phyloP scores from a whole-genome alignment of 306 rosid genomes.

The Urtica urens region DNA sequence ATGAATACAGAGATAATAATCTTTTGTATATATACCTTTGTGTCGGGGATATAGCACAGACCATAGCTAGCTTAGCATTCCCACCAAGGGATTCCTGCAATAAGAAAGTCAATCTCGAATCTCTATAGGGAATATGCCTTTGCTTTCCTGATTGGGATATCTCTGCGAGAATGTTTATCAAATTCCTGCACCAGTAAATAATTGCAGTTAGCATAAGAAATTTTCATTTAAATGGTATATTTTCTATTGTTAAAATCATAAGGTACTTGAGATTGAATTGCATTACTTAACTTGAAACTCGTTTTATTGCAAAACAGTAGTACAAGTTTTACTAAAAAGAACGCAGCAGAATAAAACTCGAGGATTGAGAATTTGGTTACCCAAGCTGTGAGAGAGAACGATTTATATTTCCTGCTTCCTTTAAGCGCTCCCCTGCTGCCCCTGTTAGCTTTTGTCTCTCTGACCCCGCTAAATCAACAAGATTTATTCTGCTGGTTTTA shows the following conservation, averaged over 20 bases:
- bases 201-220: conserved; percentile 11
- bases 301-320: neutral
- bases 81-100: conserved; percentile 99
- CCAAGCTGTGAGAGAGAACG: conserved; percentile 99
- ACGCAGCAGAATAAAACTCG: neutral
- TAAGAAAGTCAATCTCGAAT: conserved; percentile 87
- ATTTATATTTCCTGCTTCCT: conserved; percentile 97
- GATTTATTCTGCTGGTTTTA: conserved; percentile 93
- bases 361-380: conserved; percentile 35
- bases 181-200: conserved; percentile 58
- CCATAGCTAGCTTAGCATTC: conserved; percentile 98
- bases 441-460: conserved; percentile 87
- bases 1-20: conserved; percentile 8
- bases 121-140: conserved; percentile 96
- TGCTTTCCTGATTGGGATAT: conserved; percentile 96
- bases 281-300: neutral
- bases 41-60: conserved; percentile 95
- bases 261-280: neutral
- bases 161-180: conserved; percentile 98
- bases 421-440: conserved; percentile 96
- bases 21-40: conserved; percentile 45
- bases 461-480: conserved; percentile 97
- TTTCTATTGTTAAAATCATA: no score
- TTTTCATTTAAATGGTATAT: neutral
- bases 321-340: neutral